phyloP scores from a whole-genome alignment of 768 basidiomycete genomes.

The Hygrocybe punicea region DNA sequence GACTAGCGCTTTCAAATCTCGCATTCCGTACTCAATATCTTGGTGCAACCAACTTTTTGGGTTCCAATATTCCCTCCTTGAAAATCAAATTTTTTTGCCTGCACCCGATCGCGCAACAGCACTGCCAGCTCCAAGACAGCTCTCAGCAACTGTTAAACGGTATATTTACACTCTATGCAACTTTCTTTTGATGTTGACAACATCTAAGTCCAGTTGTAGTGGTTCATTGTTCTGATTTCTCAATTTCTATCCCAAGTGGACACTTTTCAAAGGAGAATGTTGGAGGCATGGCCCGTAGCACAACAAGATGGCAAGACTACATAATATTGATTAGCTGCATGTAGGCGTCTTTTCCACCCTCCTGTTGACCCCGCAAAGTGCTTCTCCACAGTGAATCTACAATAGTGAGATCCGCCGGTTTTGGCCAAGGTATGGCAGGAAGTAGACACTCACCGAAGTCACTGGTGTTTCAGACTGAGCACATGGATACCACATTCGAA shows the following conservation, averaged over 20 bases:
- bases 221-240: background rate
- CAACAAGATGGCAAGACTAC: too few species aligned
- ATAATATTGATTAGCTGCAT: too few species aligned
- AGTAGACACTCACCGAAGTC: too few species aligned
- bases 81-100: background rate
- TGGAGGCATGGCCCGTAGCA: too few species aligned
- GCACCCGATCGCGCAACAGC: background rate
- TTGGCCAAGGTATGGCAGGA: too few species aligned
- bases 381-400: too few species aligned
- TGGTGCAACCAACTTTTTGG: background rate
- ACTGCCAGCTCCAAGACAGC: background rate
- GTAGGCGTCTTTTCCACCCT: too few species aligned
- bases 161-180: background rate
- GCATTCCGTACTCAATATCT: background rate
- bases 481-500: too few species aligned
- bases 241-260: background rate
- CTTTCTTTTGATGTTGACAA: background rate
- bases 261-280: too few species aligned
- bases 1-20: background rate
- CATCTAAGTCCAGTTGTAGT: background rate
- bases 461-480: too few species aligned
- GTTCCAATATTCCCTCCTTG: background rate
- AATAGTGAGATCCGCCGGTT: too few species aligned
- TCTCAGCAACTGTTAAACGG: background rate
- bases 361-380: too few species aligned